phyloP scores from a whole-genome alignment of 2,329 filamentous ascomycete species.

The Aspergillus unguis region DNA sequence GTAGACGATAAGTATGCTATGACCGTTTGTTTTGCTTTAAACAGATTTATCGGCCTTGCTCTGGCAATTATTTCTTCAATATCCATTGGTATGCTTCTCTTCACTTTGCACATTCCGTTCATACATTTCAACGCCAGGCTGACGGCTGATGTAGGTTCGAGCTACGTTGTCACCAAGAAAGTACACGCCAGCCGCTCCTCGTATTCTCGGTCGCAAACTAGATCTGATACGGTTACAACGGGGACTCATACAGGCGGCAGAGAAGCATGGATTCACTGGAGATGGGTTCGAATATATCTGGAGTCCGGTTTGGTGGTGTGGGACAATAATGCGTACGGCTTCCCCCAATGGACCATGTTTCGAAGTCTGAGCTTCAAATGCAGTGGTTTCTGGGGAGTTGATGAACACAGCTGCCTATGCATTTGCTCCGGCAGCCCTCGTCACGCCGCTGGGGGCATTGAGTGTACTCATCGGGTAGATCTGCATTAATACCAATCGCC shows the following conservation, averaged over 20 bases:
- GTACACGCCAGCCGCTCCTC: constrained; percentile 46
- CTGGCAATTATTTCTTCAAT: constrained; percentile 47
- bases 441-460: constrained; percentile 89
- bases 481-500: constrained; percentile 18
- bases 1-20: constrained; percentile 1
- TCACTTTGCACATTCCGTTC: background rate
- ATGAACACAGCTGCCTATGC: constrained; percentile 98
- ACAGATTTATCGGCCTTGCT: constrained; percentile 46
- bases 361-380: constrained; percentile 7
- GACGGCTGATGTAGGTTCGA: constrained; percentile 61
- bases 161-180: constrained; percentile 99
- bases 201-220: constrained; percentile 2
- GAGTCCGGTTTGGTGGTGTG: constrained; percentile 96
- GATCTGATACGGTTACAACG: constrained; percentile 36
- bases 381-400: constrained; percentile 88
- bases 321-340: constrained; percentile 76
- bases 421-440: constrained; percentile 96
- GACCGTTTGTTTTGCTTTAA: background rate
- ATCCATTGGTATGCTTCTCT: constrained; percentile 40
- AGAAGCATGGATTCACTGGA: constrained; percentile 92
- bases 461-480: constrained; percentile 88
- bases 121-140: constrained; percentile 1
- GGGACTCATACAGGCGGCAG: constrained; percentile 86
- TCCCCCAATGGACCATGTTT: constrained; percentile 10
- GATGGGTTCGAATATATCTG: constrained; percentile 92